A percentile compares a stretch with the other conserved stretches of the same genome.
Evolutionary conservation across 805 yeast genomes (phyloP).

Genomic region (Schwanniomyces sp.): DNA sequence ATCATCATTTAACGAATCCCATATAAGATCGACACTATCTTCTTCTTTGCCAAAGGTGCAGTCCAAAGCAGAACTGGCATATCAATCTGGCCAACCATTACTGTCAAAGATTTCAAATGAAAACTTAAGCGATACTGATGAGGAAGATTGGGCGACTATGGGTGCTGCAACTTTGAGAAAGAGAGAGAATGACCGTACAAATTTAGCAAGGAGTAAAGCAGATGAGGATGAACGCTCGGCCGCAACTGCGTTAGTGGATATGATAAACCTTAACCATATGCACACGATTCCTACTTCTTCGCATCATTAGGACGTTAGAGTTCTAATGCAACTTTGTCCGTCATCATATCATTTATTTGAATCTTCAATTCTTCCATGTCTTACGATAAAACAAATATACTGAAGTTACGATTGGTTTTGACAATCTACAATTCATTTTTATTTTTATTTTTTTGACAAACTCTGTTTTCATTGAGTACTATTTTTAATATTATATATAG

Average conservation of each 20-base stretch:
- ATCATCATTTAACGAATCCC: constrained; percentile 43
- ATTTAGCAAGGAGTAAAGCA: constrained; percentile 6
- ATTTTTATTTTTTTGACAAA: not conserved
- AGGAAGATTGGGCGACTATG: constrained; percentile 93
- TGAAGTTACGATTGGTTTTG: not conserved
- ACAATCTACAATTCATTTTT: not conserved
- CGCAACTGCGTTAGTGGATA: constrained; percentile 63
- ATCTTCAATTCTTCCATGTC: not conserved
- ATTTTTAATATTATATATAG: not conserved
- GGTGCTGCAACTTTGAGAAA: constrained; percentile 71
- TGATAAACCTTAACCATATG: constrained; percentile 23
- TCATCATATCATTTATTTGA: not conserved
- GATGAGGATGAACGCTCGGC: constrained; percentile 50
- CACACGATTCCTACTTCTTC: not conserved
- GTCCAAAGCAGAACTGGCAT: not conserved
- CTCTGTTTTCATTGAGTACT: not conserved
- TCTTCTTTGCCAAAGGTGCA: constrained; percentile 14
- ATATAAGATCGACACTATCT: constrained; percentile 27
- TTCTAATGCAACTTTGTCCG: no score
- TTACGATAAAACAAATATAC: not conserved
- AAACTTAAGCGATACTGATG: constrained; percentile 74
- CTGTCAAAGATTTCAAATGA: not conserved
- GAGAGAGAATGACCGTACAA: constrained; percentile 10
- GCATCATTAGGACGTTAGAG: not conserved
- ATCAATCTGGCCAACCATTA: not conserved